These are phyloP conservation scores for Scopulariopsis brevicaulis DNA, from an alignment of 2,329 filamentous ascomycete genomes.

Conservation along the genomic window DNA sequence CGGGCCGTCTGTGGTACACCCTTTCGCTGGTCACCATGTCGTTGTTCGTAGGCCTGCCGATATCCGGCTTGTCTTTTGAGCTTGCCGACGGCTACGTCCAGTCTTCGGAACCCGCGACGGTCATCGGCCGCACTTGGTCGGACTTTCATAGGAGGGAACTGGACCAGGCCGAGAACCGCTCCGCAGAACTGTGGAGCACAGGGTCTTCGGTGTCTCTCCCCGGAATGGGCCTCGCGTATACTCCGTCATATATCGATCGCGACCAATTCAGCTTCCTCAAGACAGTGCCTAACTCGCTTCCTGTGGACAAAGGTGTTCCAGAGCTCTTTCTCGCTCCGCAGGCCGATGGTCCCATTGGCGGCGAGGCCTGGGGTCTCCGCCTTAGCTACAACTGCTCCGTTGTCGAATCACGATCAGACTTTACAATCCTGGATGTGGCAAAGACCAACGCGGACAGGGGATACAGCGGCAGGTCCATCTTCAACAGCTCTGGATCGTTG, in stretches of 20 bases:
- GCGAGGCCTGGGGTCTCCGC: conserved; percentile 7
- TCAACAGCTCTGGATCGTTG: background rate
- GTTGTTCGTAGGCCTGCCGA: conserved; percentile 7
- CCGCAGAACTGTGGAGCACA: background rate
- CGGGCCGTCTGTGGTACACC: conserved; percentile 5
- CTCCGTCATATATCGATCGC: conserved; percentile 1
- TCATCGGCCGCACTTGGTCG: conserved; percentile 5
- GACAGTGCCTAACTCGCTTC: conserved; percentile 5
- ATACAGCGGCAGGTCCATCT: background rate
- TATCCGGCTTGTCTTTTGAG: conserved; percentile 7
- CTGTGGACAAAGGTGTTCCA: background rate
- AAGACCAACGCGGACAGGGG: background rate
- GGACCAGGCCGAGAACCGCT: background rate
- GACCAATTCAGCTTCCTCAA: background rate
- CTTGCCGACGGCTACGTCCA: conserved; percentile 7
- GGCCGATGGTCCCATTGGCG: conserved; percentile 3
- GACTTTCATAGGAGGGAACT: background rate
- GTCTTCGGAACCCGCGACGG: background rate
- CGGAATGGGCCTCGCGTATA: conserved; percentile 1
- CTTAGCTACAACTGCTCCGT: conserved; percentile 8
- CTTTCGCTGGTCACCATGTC: conserved; percentile 5
- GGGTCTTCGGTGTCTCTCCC: background rate
- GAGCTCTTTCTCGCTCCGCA: conserved; percentile 9
- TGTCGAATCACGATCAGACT: conserved; percentile 5
- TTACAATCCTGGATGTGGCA: conserved; percentile 5